Evolutionary conservation across 495 filamentous ascomycete genomes (phyloP).

Genomic region (Annulohypoxylon stygium): DNA sequence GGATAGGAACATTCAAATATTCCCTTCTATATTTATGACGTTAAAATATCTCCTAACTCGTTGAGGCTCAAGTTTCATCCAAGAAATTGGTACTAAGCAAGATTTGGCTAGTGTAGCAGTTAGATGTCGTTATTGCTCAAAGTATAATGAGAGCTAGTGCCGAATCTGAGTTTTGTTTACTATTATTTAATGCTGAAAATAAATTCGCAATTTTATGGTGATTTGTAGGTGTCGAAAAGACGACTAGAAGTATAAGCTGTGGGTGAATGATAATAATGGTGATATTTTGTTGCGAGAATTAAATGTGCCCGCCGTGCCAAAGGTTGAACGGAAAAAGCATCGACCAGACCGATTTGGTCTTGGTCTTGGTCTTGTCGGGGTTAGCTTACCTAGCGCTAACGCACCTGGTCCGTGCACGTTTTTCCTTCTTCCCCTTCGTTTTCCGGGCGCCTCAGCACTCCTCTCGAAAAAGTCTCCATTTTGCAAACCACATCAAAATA

Average conservation of each 20-base stretch:
- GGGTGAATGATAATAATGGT: neutral
- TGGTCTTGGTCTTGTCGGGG: slow-evolving; percentile 32
- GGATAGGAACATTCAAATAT: neutral
- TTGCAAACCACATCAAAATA: slow-evolving; percentile 44
- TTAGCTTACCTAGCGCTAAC: neutral
- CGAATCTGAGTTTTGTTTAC: neutral
- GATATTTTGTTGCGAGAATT: neutral
- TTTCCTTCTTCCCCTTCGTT: slow-evolving; percentile 44
- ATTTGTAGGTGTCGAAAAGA: neutral
- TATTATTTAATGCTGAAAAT: neutral
- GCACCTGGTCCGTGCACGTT: slow-evolving; percentile 42
- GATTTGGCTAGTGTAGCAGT: neutral
- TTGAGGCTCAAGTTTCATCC: neutral
- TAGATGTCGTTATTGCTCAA: neutral
- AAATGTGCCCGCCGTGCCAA: neutral
- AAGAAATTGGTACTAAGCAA: neutral
- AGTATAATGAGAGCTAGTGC: neutral
- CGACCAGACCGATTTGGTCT: slow-evolving; percentile 23
- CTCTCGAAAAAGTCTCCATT: slow-evolving; percentile 53
- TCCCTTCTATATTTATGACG: neutral
- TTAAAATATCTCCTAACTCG: neutral
- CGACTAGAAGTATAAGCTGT: neutral
- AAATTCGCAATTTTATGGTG: neutral
- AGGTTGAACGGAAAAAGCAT: slow-evolving; percentile 15
- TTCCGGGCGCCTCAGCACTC: slow-evolving; percentile 33